Evolutionary conservation across 176 grass and related monocot species (phyloP), one percentile per base, ranked within the genome.

Genomic region (Aegilops tauschii): DNA sequence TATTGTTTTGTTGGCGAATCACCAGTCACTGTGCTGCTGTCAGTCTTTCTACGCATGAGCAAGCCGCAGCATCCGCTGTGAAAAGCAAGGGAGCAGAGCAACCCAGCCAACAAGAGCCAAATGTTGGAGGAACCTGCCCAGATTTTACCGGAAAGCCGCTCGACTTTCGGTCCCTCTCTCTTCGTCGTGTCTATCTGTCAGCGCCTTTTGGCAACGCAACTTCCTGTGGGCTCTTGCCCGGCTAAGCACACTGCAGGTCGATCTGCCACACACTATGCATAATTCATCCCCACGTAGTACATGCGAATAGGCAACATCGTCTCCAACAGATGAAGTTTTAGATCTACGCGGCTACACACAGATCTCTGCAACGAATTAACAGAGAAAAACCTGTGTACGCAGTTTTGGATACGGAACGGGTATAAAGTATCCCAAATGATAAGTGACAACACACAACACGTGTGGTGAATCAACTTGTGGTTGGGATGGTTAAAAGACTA

Each of bases 61-160:
- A 72, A 73, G 18, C 70, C 36, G 70, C 21, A 73, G 37, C 70
- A 73, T 73, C 70, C 21, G 39, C 20, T 45, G 37, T 45, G 5
- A 45, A 73, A 73, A 73, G 39, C 11, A 47, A 28, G 25, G 39
- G 6, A 27, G 11, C 39, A n/a, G 6, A 8, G 11, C 71, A n/a
- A 25, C 12, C 39, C 6, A 74, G 70, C 66, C 66, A 69, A 69
- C 66, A 69, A 36, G 66, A 69, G 16, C 70, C 70, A 73, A 73
- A 73, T 14, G 36, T 73, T 73, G 70, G 70, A 74, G 71, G 71
- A 74, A 74, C 71, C 39, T 74, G n/a, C 71, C 71, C 39, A 47
- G 71, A 74, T 47, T 74, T 74, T 47, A 47, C 40, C 40, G n/a
- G 3, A 25, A 47, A 74, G 71, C 39, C n/a, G 12, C 23, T 74